phyloP scores from a whole-genome alignment of 1,284 basidiomycete genomes.

The Mycosarcoma mackinlayi region DNA sequence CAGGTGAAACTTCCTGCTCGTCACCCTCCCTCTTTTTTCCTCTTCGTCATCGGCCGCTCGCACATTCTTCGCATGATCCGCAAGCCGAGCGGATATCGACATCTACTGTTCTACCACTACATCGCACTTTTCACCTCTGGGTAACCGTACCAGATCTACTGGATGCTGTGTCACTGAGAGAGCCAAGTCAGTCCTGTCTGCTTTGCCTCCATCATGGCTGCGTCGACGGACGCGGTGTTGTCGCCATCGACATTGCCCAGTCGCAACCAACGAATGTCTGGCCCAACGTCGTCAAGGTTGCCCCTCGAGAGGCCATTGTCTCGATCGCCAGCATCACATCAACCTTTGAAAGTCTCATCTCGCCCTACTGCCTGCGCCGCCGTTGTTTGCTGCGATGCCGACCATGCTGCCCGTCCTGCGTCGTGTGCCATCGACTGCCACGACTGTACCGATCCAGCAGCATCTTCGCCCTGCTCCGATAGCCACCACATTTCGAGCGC shows the following conservation, averaged over 20 bases:
- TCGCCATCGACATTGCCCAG: slow-evolving; percentile 8
- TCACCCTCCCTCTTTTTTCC: not conserved
- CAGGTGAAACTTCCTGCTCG: not conserved
- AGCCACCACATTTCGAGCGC: slow-evolving; percentile 35
- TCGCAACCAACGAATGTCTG: not conserved
- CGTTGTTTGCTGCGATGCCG: slow-evolving; percentile 36
- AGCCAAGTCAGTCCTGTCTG: not conserved
- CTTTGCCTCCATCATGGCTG: slow-evolving; percentile 9
- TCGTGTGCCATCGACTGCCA: slow-evolving; percentile 21
- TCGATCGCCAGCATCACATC: slow-evolving; percentile 8
- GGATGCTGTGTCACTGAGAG: not conserved
- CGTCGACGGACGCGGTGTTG: slow-evolving; percentile 24
- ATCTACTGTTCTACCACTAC: too few relatives aligned
- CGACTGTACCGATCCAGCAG: slow-evolving; percentile 15
- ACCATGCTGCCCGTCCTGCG: slow-evolving; percentile 7
- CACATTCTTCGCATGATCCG: too few relatives aligned
- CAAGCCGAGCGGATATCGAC: too few relatives aligned
- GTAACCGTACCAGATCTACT: not conserved
- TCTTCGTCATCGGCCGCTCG: not conserved
- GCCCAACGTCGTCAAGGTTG: not conserved
- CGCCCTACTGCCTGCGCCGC: slow-evolving; percentile 14
- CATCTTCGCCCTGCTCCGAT: slow-evolving; percentile 36
- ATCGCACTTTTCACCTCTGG: not conserved
- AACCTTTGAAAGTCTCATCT: not conserved
- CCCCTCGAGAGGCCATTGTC: too few relatives aligned